Evolutionary conservation across 495 filamentous ascomycete species (phyloP).

Genomic region (Tuber indicum): DNA sequence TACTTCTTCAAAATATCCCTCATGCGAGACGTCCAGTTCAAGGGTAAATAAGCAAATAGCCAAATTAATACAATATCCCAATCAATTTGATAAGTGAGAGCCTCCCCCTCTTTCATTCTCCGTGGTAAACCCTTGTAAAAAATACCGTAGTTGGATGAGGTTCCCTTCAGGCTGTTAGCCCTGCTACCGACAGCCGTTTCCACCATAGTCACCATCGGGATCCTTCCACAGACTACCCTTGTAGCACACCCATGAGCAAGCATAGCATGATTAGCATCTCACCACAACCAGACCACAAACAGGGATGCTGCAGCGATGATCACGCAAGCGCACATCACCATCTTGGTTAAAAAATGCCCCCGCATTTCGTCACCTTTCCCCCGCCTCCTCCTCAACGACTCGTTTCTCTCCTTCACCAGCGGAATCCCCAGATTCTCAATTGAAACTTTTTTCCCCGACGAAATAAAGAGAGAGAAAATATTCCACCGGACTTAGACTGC

Average conservation of each 20-base stretch:
- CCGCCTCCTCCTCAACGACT: neutral
- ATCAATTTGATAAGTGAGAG: neutral
- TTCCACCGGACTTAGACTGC: neutral
- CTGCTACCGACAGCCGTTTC: neutral
- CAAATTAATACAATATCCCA: neutral
- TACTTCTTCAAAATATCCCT: neutral
- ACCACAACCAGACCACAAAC: conserved; percentile 1
- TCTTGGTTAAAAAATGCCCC: neutral
- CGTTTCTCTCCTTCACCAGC: neutral
- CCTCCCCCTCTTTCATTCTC: neutral
- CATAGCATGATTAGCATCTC: neutral
- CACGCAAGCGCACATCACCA: conserved; percentile 1
- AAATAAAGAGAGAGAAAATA: neutral
- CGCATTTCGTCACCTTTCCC: neutral
- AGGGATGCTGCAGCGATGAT: neutral
- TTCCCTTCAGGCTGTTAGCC: neutral
- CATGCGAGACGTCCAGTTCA: neutral
- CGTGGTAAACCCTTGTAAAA: neutral
- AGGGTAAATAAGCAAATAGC: neutral
- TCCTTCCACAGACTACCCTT: neutral
- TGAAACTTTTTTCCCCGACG: neutral
- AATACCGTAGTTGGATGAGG: neutral
- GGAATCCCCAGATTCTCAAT: neutral
- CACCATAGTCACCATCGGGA: neutral
- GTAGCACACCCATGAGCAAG: neutral